These are phyloP conservation scores for Cornus suecica DNA, from an alignment of 148 eudicot species.

Conservation along the genomic window DNA sequence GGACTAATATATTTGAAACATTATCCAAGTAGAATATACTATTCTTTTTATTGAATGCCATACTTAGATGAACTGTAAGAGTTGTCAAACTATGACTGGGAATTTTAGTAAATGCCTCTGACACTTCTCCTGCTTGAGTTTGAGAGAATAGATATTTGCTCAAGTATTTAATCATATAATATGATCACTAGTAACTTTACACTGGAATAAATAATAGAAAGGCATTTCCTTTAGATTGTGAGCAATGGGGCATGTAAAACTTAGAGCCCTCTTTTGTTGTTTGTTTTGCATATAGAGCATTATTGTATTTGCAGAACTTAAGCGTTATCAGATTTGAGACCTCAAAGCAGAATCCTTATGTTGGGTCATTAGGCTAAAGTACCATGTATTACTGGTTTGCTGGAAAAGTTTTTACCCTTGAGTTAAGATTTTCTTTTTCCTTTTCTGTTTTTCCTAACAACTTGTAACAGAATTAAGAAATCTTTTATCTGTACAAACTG, in stretches of 20 bases:
- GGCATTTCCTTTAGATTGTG: neutral
- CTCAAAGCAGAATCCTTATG: neutral
- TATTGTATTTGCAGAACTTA: neutral
- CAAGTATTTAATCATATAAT: neutral
- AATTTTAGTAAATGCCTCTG: neutral
- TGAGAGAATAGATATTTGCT: neutral
- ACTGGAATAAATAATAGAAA: neutral
- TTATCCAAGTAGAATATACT: neutral
- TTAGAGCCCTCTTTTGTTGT: neutral
- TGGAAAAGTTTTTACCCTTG: neutral
- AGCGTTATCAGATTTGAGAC: neutral
- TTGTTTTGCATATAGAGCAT: neutral
- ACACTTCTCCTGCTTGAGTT: neutral
- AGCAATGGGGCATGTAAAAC: neutral
- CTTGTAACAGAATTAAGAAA: neutral
- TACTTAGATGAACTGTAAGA: neutral
- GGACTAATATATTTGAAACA: neutral
- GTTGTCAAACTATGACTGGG: neutral
- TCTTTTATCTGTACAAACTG: neutral
- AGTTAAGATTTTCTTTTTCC: neutral
- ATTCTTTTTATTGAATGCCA: neutral
- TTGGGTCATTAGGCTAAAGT: neutral
- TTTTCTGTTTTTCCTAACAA: conserved; percentile 6
- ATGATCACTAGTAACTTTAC: neutral
- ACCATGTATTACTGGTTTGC: neutral